Conservation (phyloP, 768 basidiomycete species). For the Zangia roseola region DNA sequence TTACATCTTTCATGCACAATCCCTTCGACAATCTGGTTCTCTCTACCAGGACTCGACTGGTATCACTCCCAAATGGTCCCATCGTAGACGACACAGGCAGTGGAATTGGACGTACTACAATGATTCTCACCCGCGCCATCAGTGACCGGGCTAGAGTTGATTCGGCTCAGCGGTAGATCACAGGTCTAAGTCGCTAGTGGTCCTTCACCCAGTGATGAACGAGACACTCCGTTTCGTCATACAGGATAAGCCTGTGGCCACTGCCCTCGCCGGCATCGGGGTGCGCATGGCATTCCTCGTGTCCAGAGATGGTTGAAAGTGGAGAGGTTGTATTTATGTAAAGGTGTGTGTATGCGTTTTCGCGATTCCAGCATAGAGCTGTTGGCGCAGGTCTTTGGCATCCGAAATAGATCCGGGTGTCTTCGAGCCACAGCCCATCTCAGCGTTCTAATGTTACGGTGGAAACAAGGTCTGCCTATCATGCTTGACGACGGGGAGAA, state of each 20-base stretch:
- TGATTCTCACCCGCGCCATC: slow-evolving; percentile 43
- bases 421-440: slow-evolving; percentile 56
- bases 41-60: slow-evolving; percentile 73
- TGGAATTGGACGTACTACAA: slow-evolving; percentile 56
- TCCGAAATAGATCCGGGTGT: slow-evolving; percentile 62
- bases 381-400: background rate
- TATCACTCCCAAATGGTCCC: slow-evolving; percentile 45
- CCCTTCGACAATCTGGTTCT: too few relatives aligned
- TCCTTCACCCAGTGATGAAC: slow-evolving; percentile 26
- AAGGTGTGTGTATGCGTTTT: slow-evolving; percentile 37
- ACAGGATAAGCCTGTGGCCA: slow-evolving; percentile 58
- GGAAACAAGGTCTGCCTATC: slow-evolving; percentile 66
- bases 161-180: background rate
- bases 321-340: slow-evolving; percentile 54
- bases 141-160: slow-evolving; percentile 5
- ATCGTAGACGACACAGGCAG: slow-evolving; percentile 69
- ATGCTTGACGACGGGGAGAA: slow-evolving; percentile 83
- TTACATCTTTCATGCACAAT: too few relatives aligned
- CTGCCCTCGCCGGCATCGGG: slow-evolving; percentile 49
- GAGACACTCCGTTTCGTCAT: slow-evolving; percentile 50
- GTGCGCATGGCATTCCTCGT: slow-evolving; percentile 62
- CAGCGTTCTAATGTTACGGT: slow-evolving; percentile 51
- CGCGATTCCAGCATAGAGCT: background rate
- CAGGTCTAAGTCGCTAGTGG: slow-evolving; percentile 3
- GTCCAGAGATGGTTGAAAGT: slow-evolving; percentile 54